A percentile compares a stretch with the other conserved stretches of the same genome.
Conservation (phyloP, 805 yeast genomes). For the Schwanniomyces polymorphus region DNA sequence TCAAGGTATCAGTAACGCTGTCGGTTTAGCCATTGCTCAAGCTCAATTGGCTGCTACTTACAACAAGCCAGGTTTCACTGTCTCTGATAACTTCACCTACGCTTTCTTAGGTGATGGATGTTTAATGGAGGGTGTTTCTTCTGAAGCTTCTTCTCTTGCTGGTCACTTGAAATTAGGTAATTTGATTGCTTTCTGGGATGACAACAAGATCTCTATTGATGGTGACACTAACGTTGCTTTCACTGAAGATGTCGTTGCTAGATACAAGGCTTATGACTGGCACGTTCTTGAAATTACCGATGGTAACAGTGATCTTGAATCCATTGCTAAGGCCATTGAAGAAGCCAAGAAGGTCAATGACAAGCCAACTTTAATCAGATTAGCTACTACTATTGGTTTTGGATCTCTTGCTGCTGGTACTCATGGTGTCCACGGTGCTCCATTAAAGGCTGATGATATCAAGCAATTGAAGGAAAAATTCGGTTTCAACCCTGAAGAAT, state of each 20-base stretch:
- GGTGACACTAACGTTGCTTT: conserved; percentile 88
- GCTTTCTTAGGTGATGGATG: conserved; percentile 95
- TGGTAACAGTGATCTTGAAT: conserved; percentile 78
- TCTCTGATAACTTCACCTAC: conserved; percentile 78
- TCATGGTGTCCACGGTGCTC: conserved; percentile 93
- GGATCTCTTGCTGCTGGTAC: conserved; percentile 87
- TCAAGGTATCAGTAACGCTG: conserved; percentile 95
- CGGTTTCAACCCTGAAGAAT: conserved; percentile 86
- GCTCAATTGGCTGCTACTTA: conserved; percentile 87
- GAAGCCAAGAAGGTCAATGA: conserved; percentile 74
- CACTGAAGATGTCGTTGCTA: conserved; percentile 85
- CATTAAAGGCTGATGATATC: conserved; percentile 91
- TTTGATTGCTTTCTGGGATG: conserved; percentile 94
- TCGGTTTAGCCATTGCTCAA: conserved; percentile 95
- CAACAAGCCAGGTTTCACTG: conserved; percentile 79
- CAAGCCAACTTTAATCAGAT: conserved; percentile 89
- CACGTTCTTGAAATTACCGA: conserved; percentile 72
- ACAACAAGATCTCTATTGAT: conserved; percentile 94
- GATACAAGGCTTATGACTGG: conserved; percentile 96
- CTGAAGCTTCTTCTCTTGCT: conserved; percentile 92
- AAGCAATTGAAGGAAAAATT: conserved; percentile 77
- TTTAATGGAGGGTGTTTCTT: conserved; percentile 95
- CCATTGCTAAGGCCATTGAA: conserved; percentile 71
- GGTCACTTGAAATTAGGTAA: conserved; percentile 94
- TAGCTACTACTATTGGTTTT: conserved; percentile 90